Evolutionary conservation across 192 early-diverging fungal genomes (phyloP), one percentile per base, ranked within the genome.

Genomic region (Entophlyctis helioformis): DNA sequence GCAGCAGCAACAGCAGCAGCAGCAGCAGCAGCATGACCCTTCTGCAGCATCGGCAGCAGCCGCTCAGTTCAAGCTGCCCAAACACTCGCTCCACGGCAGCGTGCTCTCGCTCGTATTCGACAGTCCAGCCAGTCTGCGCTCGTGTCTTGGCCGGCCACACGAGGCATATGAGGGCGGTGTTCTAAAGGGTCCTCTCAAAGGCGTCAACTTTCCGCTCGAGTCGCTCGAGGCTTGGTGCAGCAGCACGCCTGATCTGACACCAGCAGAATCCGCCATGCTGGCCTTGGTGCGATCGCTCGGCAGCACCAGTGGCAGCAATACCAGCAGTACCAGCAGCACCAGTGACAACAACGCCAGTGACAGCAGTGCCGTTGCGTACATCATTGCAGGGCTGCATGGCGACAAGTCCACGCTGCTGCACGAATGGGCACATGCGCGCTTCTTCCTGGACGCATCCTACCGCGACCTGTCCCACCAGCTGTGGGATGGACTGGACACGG

Each of bases 401-500:
- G 72, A 75, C 42, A 7, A 27, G 20, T 58, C 62, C 15, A 64
- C 72, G 18, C 51, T 71, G n/a, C 42, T 64, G 1, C 72, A 75
- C 46, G 72, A 75, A 54, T 69, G 57, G 62, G 66, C 67, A 0
- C 72, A 75, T 42, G 64, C 72, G 1, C 18, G 37, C 6, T 75
- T 50, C 42, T 60, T 39, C 44, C 21, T 55, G 23, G 46, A 39
- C 13, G 4, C 35, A 0, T 16, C 42, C 22, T 75, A 71, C 50
- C 42, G 51, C 8, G 53, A 15, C 1, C 5, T 24, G 6, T 57
- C 56, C 29, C 31, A 45, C 5, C 8, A 28, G 7, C 37, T 67
- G 7, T 67, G 41, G 19, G 19, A 26, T 2, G 43, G 32, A 0
- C 42, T 63, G 26, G 58, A 51, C 22, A 32, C 27, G 23, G 34